phyloP scores from a whole-genome alignment of 306 rosid species.

The Lagenaria siceraria region DNA sequence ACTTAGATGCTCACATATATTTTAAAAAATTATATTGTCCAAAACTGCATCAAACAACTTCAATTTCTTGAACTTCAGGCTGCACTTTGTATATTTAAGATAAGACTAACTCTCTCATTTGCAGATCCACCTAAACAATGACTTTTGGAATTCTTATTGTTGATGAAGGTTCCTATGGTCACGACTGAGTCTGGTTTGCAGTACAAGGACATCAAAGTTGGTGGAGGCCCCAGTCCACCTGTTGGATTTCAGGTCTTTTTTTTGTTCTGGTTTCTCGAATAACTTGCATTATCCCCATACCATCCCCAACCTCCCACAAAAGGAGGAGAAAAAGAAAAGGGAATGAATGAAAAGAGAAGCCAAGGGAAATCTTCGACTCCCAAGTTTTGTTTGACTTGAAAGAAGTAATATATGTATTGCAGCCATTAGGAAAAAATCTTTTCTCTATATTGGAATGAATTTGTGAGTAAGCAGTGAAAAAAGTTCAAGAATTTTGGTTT shows the following conservation, averaged over 20 bases:
- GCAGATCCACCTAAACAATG: conserved; percentile 1
- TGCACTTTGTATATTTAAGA: conserved; percentile 2
- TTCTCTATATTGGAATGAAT: not conserved
- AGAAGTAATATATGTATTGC: not conserved
- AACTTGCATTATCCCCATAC: not conserved
- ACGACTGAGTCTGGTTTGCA: conserved; percentile 90
- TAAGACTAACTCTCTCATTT: conserved; percentile 8
- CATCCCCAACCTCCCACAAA: not conserved
- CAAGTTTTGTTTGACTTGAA: not conserved
- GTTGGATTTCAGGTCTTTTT: conserved; percentile 78
- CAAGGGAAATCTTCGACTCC: not conserved
- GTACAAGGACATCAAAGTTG: conserved; percentile 81
- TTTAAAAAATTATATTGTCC: not conserved
- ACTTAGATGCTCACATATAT: not conserved
- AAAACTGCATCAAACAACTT: not conserved
- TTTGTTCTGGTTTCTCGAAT: conserved; percentile 11
- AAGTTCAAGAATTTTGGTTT: not conserved
- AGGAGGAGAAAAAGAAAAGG: not conserved
- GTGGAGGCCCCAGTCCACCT: conserved; percentile 85
- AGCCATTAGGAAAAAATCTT: not conserved
- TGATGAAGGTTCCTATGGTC: conserved; percentile 61
- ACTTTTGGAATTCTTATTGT: conserved; percentile 12
- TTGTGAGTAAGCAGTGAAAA: not conserved
- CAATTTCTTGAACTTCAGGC: not conserved
- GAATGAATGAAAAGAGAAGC: not conserved